Conservation (phyloP, 768 basidiomycete genomes). For the Leucocoprinus leucothites region DNA sequence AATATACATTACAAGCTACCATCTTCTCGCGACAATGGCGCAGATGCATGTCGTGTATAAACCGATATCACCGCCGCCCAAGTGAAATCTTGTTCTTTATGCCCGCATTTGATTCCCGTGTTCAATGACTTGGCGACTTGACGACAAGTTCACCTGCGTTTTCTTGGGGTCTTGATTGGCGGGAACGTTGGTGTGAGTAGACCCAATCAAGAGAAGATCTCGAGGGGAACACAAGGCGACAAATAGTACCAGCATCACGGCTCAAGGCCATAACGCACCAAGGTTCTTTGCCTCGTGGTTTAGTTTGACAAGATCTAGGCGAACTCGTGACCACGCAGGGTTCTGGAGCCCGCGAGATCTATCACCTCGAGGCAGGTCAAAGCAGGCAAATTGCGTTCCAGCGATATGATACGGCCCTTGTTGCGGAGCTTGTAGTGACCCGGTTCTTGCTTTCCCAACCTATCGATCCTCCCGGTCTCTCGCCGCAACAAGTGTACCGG, state of each 20-base stretch:
- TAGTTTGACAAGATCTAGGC: not conserved
- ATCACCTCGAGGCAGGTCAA: constrained; percentile 7
- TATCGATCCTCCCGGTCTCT: not conserved
- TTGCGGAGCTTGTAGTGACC: constrained; percentile 4
- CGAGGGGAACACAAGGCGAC: not conserved
- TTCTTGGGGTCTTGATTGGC: too few relatives aligned
- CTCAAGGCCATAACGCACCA: not conserved
- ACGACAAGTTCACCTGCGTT: too few relatives aligned
- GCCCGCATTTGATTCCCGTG: too few relatives aligned
- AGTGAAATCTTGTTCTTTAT: too few relatives aligned
- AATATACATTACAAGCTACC: not conserved
- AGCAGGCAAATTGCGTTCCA: not conserved
- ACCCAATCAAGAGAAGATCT: not conserved
- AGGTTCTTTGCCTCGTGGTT: constrained; percentile 5
- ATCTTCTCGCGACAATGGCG: not conserved
- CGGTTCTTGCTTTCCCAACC: not conserved
- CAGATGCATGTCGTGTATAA: too few relatives aligned
- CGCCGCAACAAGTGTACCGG: too few relatives aligned
- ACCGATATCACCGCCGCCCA: too few relatives aligned
- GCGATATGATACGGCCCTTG: not conserved
- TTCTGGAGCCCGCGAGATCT: constrained; percentile 1
- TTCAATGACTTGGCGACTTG: too few relatives aligned
- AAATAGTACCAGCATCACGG: not conserved
- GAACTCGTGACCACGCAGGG: constrained; percentile 9
- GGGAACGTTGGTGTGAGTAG: not conserved